These are phyloP conservation scores for Lachnellula occidentalis DNA, from an alignment of 2,329 filamentous ascomycete species.

Conservation along the genomic window DNA sequence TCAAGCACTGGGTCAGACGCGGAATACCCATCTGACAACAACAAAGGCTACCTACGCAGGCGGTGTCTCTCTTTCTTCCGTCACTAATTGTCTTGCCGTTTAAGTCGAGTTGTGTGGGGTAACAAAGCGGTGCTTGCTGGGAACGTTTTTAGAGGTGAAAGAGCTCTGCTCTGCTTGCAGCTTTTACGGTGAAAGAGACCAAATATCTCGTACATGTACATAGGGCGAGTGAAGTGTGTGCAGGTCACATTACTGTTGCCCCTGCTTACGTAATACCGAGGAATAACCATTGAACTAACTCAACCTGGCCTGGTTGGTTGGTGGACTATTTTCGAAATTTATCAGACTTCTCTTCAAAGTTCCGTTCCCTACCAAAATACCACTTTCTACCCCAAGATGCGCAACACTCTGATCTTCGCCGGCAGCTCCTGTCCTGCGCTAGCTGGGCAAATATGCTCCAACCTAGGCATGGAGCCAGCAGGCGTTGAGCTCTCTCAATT, in stretches of 20 bases:
- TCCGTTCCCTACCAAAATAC: not conserved
- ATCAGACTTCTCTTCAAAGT: slow-evolving; percentile 4
- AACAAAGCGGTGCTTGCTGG: no score
- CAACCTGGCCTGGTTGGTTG: no score
- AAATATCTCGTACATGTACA: not conserved
- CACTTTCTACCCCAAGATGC: slow-evolving; percentile 39
- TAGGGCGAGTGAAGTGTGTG: no score
- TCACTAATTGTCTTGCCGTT: no score
- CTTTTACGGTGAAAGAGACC: no score
- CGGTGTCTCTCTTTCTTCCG: no score
- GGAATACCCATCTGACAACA: slow-evolving; percentile 51
- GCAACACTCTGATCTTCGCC: slow-evolving; percentile 62
- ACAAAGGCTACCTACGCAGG: not conserved
- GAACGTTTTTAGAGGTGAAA: no score
- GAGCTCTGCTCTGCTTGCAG: no score
- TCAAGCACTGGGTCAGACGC: slow-evolving; percentile 47
- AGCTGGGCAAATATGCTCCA: slow-evolving; percentile 61
- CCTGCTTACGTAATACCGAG: no score
- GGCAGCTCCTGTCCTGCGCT: slow-evolving; percentile 62
- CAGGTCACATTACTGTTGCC: no score
- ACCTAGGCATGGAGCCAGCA: slow-evolving; percentile 60
- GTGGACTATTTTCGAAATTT: not conserved
- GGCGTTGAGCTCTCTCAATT: slow-evolving; percentile 63
- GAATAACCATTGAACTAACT: no score
- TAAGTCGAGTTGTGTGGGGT: no score